Evolutionary conservation across 2,329 filamentous ascomycete species (phyloP), one percentile per base, ranked within the genome.

Genomic region (Exophiala spinifera): DNA sequence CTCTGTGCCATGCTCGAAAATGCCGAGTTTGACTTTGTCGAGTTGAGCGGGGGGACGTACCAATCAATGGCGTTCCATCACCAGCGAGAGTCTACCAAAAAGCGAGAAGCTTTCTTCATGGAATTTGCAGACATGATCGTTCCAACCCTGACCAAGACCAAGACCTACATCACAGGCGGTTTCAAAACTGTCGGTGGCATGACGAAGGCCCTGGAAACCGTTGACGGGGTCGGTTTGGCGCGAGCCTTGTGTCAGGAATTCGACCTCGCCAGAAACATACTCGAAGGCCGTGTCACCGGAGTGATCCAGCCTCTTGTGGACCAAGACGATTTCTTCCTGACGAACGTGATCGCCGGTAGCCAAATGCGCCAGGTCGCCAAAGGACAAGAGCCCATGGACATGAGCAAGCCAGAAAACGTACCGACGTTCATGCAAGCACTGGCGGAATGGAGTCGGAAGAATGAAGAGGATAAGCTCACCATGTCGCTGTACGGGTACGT

Each of bases 41-140:
- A 85, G 68, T 72, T 85, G 0, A 78, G 73, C 0, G 82, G 83
- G 10, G 83, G 83, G 6, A 85, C 81, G 0, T 84, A 83, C 62
- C 76, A 85, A 66, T 66, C 71, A 15, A 63, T 79, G 0, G 79
- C 74, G 0, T 81, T 83, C 57, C 61, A 61, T 1, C 78, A 82
- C 64, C 72, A 76, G 67, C 71, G 75, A 45, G 81, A 84, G 39
- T 77, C 73, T 13, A 83, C 80, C 8, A 74, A 74, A 66, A 77
- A 78, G 68, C 71, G 80, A 4, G 81, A 83, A 62, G 75, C 79
- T 1, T 84, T 82, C 72, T 85, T 84, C 72, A 64, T 83, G 40
- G 79, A 84, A 4, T 83, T 82, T 56, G 82, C 82, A 0, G 76
- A 84, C 53, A 63, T 67, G 57, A 76, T 85, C 64, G 68, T 11